Base-by-base conservation (phyloP, 179 eudicot genomes). In the Spinacia oleracea region DNA sequence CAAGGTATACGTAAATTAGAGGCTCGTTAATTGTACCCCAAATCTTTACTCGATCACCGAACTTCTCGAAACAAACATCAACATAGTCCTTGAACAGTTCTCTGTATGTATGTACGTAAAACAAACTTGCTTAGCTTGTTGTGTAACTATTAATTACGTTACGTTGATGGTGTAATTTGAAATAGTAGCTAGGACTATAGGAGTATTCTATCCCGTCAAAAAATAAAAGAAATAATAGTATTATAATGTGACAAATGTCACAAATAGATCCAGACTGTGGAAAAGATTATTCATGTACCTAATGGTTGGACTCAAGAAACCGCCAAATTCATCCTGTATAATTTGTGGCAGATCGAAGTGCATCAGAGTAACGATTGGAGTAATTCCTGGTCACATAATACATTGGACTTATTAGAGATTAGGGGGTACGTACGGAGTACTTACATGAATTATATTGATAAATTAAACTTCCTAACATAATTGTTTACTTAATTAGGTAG, bases 11-110 rank as follows among this genome's bases (percentile, higher is more conserved):
- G 20, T 35, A 77, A 2, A 77, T 48, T 11, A 34, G 73, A 40
- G 87, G 85, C 38, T 85, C 87, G 63, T 85, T 82, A 38, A 82
- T 48, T 18, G 85, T 85, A 2, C 32, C 62, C 87, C 83, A 82
- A 5, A 27, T 20, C 63, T 85, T 73, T 5, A 85, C 83, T 60
- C 87, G 81, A 35, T 85, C 85, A 6, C 87, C 87, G 62, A 82
- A 82, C 1, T 62, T 60, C 25, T 69, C 27, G 73, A 76, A 84
- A 34, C 84, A 84, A 9, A 82, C 48, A 5, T 81, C 76, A 6
- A 85, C 85, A 73, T 67, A 84, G 18, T 80, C 60, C 15, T 53
- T 38, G 48, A 84, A 84, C 18, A 73, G 74, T 23, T 77, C 81
- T 9, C 86, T 78, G 72, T 50, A 67, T 32, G 23, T 8, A 34